Percentiles rank a stretch among this genome's conserved stretches.
phyloP scores from a whole-genome alignment of 2,329 filamentous ascomycete species.

The Paecilomyces niveus region DNA sequence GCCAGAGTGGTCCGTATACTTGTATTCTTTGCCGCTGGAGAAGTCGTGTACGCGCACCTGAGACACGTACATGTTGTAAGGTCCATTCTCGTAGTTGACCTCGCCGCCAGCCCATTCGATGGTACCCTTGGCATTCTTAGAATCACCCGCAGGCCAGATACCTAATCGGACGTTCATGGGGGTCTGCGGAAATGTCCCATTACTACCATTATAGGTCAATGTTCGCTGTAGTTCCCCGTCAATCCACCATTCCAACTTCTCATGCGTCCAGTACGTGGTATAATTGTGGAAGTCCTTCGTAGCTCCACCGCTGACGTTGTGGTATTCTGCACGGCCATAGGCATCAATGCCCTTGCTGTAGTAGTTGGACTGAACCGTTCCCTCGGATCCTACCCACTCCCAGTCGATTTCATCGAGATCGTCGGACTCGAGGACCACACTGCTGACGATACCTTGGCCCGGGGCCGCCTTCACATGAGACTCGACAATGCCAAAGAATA shows the following conservation, averaged over 20 bases:
- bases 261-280: conserved; percentile 59
- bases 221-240: conserved; percentile 56
- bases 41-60: conserved; percentile 52
- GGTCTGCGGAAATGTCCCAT: conserved; percentile 61
- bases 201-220: conserved; percentile 48
- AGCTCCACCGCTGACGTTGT: conserved; percentile 56
- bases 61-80: conserved; percentile 69
- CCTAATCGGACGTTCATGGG: conserved; percentile 66
- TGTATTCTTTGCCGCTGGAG: conserved; percentile 57
- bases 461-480: conserved; percentile 68
- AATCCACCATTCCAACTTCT: conserved; percentile 59
- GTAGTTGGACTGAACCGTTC: conserved; percentile 71
- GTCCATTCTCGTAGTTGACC: conserved; percentile 58
- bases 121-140: conserved; percentile 34
- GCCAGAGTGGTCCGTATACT: conserved; percentile 56
- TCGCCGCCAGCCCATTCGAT: conserved; percentile 63
- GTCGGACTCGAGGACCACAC: conserved; percentile 76
- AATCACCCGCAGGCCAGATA: conserved; percentile 58
- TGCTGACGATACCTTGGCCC: conserved; percentile 69
- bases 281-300: conserved; percentile 40
- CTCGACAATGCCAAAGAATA: conserved; percentile 78
- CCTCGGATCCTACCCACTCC: conserved; percentile 36
- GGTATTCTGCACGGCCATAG: conserved; percentile 77
- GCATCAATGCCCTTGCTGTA: conserved; percentile 83
- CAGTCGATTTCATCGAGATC: conserved; percentile 85